Percentiles rank a stretch among this genome's conserved stretches.
phyloP scores from a whole-genome alignment of 2,329 filamentous ascomycete genomes.

The Botrytis sinoallii region DNA sequence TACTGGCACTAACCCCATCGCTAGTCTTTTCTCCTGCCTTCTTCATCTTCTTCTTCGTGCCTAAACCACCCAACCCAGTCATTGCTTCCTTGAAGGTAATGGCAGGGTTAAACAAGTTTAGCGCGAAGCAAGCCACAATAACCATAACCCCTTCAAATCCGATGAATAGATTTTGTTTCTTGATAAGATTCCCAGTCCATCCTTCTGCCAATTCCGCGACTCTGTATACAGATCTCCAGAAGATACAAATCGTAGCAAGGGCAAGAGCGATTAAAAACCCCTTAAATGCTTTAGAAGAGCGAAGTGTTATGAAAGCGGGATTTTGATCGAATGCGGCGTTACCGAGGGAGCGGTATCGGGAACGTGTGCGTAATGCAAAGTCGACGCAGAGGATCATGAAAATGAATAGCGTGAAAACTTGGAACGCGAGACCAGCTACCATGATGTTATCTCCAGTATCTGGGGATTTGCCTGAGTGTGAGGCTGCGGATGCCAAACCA shows the following conservation, averaged over 20 bases:
- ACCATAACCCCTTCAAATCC: constrained; percentile 37
- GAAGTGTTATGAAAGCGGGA: constrained; percentile 23
- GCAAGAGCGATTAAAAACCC: constrained; percentile 37
- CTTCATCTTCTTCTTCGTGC: constrained; percentile 20
- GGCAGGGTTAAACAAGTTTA: constrained; percentile 42
- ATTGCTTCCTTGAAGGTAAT: constrained; percentile 23
- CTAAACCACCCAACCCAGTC: constrained; percentile 21
- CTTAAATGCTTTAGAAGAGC: constrained; percentile 28
- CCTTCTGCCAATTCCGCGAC: constrained; percentile 49
- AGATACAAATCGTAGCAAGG: constrained; percentile 53
- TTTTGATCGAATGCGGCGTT: constrained; percentile 27
- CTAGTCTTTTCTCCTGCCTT: constrained; percentile 2
- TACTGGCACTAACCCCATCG: constrained; percentile 12
- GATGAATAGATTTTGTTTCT: constrained; percentile 29
- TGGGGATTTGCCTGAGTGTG: constrained; percentile 39
- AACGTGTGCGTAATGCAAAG: constrained; percentile 28
- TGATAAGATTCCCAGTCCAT: constrained; percentile 44
- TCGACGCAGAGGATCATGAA: constrained; percentile 47
- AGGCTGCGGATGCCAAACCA: constrained; percentile 53
- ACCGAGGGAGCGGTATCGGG: constrained; percentile 39
- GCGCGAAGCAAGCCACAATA: constrained; percentile 27
- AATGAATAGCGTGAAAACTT: constrained; percentile 54
- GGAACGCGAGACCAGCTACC: constrained; percentile 61
- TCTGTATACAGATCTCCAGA: constrained; percentile 55
- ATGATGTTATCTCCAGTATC: constrained; percentile 57